Evolutionary conservation across 768 basidiomycete species (phyloP), one percentile per base, ranked within the genome.

Genomic region (Gyrodon lividus): DNA sequence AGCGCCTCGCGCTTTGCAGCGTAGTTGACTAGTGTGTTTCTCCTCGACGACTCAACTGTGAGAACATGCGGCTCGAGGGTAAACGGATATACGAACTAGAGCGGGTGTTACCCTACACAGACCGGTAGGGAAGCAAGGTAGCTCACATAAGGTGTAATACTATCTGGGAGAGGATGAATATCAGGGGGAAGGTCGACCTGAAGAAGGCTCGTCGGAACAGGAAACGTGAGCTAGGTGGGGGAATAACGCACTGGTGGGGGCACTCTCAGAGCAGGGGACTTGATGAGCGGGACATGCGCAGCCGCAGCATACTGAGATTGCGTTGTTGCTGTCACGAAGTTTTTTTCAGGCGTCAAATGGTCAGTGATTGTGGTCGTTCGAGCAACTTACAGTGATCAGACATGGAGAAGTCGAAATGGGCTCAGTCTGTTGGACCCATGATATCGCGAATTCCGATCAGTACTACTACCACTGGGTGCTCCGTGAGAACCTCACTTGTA

Each of bases 71-170:
- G 81, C 63, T 98, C 96, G 46, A 98, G 80, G 3, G 93, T 88
- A 75, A 92, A 98, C 2, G 96, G 95, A 63, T 98, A 98, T 38
- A 90, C 96, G 61, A 98, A 97, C 95, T 98, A 38, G 31, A 48
- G n/a, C 10, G 45, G 46, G 26, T 9, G 42, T 56, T 24, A 46
- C 47, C 37, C 38, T 41, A 34, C 53, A 20, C 20, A 39, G 40
- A 37, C 46, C 1, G 22, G n/a, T 33, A 14, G 22, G 16, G 9
- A 4, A 17, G 16, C 26, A 16, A 19, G 20, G 6, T 34, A 13
- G 68, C 83, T 60, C 58, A 95, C 96, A 66, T 98, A 98, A 55
- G 90, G 81, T 2, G 83, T 84, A 4, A 98, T 86, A 31, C 88
- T 89, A 22, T 94, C 90, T 4, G 96, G 96, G 0, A 98, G 77